A percentile compares a stretch with the other conserved stretches of the same genome.
Conservation (phyloP, 768 basidiomycete species). For the Auriscalpium vulgare region DNA sequence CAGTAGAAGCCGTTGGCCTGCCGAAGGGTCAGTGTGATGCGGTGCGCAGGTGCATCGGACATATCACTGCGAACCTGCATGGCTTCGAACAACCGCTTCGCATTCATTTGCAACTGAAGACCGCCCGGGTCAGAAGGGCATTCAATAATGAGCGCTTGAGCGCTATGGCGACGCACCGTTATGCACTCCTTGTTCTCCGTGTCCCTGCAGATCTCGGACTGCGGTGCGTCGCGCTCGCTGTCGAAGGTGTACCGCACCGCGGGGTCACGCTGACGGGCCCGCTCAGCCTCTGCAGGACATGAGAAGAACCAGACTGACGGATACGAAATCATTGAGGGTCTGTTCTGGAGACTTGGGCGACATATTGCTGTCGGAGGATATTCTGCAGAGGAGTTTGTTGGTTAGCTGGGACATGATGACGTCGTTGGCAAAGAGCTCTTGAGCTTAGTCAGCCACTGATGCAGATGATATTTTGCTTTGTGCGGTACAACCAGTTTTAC, state of each 20-base stretch:
- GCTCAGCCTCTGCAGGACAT: neutral
- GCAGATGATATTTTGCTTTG: too few species aligned
- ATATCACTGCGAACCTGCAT: conserved; percentile 55
- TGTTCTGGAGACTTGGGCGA: conserved; percentile 16
- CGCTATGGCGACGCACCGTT: conserved; percentile 34
- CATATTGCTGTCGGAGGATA: conserved; percentile 14
- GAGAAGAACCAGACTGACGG: conserved; percentile 30
- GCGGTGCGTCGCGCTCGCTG: conserved; percentile 46
- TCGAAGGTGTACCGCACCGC: conserved; percentile 53
- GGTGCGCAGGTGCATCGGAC: neutral
- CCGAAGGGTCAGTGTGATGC: neutral
- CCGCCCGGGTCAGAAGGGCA: neutral
- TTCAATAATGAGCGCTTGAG: neutral
- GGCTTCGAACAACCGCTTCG: conserved; percentile 53
- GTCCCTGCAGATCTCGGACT: conserved; percentile 53
- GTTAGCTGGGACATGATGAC: conserved; percentile 6
- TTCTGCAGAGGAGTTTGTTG: conserved; percentile 16
- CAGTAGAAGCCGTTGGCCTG: conserved; percentile 65
- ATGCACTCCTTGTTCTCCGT: conserved; percentile 45
- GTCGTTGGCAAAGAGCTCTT: neutral
- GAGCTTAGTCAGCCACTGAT: too few species aligned
- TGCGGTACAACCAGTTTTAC: too few species aligned
- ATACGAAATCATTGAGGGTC: conserved; percentile 31
- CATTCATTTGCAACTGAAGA: conserved; percentile 50
- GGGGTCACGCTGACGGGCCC: conserved; percentile 34